Evolutionary conservation across 169 alveolate genomes (phyloP).

Genomic region (Sarcocystis neurona): DNA sequence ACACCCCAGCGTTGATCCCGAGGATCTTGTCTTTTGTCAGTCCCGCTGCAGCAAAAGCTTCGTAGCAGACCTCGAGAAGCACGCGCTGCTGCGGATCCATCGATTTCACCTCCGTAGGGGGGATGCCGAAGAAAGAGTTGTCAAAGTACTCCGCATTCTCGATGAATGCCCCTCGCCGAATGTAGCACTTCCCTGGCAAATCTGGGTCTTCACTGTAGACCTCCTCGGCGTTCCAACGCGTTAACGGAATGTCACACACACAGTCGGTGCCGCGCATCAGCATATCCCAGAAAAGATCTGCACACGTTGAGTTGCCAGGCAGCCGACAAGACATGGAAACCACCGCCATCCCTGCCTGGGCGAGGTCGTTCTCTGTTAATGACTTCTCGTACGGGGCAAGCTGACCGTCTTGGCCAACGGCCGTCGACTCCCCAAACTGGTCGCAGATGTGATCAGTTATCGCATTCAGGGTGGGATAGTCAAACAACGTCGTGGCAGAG

Average conservation of each 20-base stretch:
- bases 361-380: not conserved
- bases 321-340: constrained; percentile 67
- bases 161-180: constrained; percentile 69
- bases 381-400: not conserved
- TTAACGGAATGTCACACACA: constrained; percentile 66
- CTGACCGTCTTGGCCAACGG: not conserved
- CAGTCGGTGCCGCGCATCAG: constrained; percentile 64
- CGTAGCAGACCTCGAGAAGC: constrained; percentile 67
- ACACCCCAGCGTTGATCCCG: constrained; percentile 69
- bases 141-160: constrained; percentile 68
- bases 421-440: constrained; percentile 16
- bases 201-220: constrained; percentile 67
- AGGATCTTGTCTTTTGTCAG: constrained; percentile 37
- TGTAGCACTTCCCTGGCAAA: constrained; percentile 67
- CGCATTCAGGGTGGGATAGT: constrained; percentile 71
- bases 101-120: constrained; percentile 66
- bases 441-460: constrained; percentile 58
- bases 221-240: constrained; percentile 70
- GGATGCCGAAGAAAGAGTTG: constrained; percentile 61
- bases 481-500: constrained; percentile 70
- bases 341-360: constrained; percentile 56
- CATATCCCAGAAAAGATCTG: constrained; percentile 62
- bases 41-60: constrained; percentile 67
- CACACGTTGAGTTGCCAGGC: constrained; percentile 65
- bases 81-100: constrained; percentile 82